These are phyloP conservation scores for Penicillium sp. DNA, from an alignment of 2,329 filamentous ascomycete species.

Conservation along the genomic window DNA sequence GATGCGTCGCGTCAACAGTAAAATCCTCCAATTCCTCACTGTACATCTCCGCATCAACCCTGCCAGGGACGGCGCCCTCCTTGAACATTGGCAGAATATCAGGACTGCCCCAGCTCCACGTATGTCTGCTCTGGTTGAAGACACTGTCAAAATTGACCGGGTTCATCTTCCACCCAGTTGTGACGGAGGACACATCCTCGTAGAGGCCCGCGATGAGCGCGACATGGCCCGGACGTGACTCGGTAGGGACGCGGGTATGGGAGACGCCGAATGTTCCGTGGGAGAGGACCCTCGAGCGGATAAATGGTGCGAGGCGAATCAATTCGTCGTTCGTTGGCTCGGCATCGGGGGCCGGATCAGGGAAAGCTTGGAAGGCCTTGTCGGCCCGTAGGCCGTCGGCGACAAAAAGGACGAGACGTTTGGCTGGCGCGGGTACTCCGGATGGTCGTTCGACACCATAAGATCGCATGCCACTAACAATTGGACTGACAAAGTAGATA, in stretches of 20 bases:
- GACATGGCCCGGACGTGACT: slow-evolving; percentile 93
- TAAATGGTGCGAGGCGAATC: slow-evolving; percentile 80
- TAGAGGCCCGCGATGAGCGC: slow-evolving; percentile 95
- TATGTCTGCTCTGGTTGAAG: slow-evolving; percentile 93
- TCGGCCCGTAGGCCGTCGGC: slow-evolving; percentile 96
- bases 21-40: slow-evolving; percentile 84
- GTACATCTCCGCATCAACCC: slow-evolving; percentile 84
- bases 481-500: slow-evolving; percentile 97
- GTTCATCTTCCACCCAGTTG: slow-evolving; percentile 97
- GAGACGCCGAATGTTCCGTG: slow-evolving; percentile 96
- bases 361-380: slow-evolving; percentile 93
- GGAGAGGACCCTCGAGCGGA: slow-evolving; percentile 81
- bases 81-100: slow-evolving; percentile 98
- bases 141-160: slow-evolving; percentile 98
- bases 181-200: slow-evolving; percentile 95
- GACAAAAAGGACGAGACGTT: slow-evolving; percentile 87
- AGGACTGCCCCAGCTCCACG: slow-evolving; percentile 98
- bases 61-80: slow-evolving; percentile 79
- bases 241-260: slow-evolving; percentile 92
- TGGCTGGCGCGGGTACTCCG: slow-evolving; percentile 68
- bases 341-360: slow-evolving; percentile 68
- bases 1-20: slow-evolving; percentile 70
- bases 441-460: slow-evolving; percentile 64
- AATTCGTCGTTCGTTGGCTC: slow-evolving; percentile 44
- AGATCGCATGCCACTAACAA: slow-evolving; percentile 90